phyloP scores from a whole-genome alignment of 805 yeast species.

The Metschnikowia baotianmanensis region DNA sequence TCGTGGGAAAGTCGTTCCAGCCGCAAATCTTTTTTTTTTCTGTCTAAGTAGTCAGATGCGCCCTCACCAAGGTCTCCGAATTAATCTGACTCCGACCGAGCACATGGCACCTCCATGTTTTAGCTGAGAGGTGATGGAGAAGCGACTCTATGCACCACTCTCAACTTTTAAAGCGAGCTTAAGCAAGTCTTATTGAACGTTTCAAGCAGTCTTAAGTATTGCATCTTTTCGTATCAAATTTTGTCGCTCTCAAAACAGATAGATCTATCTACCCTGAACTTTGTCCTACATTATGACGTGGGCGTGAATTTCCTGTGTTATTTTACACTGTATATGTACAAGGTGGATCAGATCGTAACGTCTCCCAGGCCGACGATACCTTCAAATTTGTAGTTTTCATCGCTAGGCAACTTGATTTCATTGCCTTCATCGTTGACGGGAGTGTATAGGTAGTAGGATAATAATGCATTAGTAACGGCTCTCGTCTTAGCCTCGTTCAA shows the following conservation, averaged over 20 bases:
- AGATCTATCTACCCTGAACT: neutral
- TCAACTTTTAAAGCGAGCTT: too few species aligned
- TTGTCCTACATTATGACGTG: too few species aligned
- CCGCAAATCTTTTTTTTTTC: constrained; percentile 1
- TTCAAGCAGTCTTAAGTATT: too few species aligned
- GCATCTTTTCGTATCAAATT: too few species aligned
- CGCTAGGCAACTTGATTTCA: constrained; percentile 59
- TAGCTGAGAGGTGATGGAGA: too few species aligned
- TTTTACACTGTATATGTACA: constrained; percentile 17
- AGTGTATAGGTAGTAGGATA: constrained; percentile 88
- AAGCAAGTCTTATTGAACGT: too few species aligned
- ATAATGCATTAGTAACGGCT: constrained; percentile 86
- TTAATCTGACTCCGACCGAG: constrained; percentile 12
- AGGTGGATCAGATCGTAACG: constrained; percentile 36
- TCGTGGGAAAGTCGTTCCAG: too few species aligned
- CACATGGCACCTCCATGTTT: too few species aligned
- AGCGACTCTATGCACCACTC: constrained; percentile 5
- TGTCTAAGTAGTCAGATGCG: constrained; percentile 6
- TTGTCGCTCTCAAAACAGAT: too few species aligned
- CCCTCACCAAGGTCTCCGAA: constrained; percentile 5
- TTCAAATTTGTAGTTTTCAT: constrained; percentile 39
- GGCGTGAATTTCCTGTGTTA: constrained; percentile 10
- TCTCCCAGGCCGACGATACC: constrained; percentile 45
- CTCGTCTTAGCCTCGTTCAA: constrained; percentile 88
- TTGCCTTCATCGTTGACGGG: constrained; percentile 55